Evolutionary conservation across 805 yeast genomes (phyloP), one percentile per base, ranked within the genome.

Genomic region (Pichia membranifaciens): DNA sequence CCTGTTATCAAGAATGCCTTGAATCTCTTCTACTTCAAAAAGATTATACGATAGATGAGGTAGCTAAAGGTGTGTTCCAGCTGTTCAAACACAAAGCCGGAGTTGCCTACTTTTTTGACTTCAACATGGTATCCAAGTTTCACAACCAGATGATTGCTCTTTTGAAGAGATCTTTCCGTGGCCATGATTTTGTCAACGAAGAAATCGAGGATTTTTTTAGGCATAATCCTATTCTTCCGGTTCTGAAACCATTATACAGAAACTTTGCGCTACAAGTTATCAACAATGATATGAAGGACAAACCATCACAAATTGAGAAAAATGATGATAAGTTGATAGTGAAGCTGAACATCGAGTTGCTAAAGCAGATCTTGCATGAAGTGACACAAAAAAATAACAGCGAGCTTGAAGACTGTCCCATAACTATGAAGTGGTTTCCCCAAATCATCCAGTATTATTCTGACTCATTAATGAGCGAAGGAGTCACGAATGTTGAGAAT

Each of bases 211-310:
- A 54, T 1, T 62, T 52, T 43, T 57, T 51, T 44, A 51, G 54
- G 0, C 39, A 53, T 20, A 50, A 57, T 25, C 67, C 67, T 1
- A 54, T 63, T 0, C 47, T 63, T 4, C 62, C 66, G 1, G 54
- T 61, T 5, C 31, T 63, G 20, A 51, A 47, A 41, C 61, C 60
- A 3, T 47, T 57, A 9, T 51, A 54, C 12, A 45, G 50, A 20
- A 38, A 47, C 50, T 46, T 25, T 28, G 52, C 38, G 16, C 16
- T 47, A 12, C 33, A 47, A 22, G 41, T 7, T 2, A 40, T 49
- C 6, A 43, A 38, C 4, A 29, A 32, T 2, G 54, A 52, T 7
- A 17, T 16, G 2, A 36, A 20, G 21, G 40, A 9, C 3, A 43
- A 48, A n/a, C 13, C 4, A 41, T 41, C 3, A n/a, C n/a, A n/a